These are phyloP conservation scores for Rhodosporidiobolus sp. DNA, from an alignment of 768 basidiomycete species.

Conservation along the genomic window DNA sequence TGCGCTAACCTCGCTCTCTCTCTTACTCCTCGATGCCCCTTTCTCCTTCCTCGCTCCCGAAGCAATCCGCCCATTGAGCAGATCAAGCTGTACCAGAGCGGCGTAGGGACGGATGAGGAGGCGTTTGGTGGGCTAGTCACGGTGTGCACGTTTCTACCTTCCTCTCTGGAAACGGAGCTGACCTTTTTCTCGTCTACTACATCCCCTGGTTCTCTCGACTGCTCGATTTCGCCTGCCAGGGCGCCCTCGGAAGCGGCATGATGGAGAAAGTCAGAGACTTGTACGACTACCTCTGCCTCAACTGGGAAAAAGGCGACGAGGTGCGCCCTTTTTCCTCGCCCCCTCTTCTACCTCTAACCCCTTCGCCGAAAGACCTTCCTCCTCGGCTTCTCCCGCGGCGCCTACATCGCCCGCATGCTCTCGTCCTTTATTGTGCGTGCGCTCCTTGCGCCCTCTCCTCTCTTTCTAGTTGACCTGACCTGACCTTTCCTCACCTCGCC, in stretches of 20 bases:
- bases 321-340: background rate
- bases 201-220: background rate
- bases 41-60: background rate
- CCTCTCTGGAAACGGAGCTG: background rate
- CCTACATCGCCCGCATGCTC: conserved; percentile 41
- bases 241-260: conserved; percentile 21
- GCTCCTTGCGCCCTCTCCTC: background rate
- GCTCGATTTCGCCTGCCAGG: background rate
- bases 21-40: too few species aligned
- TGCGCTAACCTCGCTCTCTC: too few species aligned
- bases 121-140: conserved; percentile 6
- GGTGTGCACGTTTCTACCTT: background rate
- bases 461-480: too few species aligned
- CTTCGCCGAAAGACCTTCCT: conserved; percentile 23
- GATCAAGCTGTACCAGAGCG: conserved; percentile 28
- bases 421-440: conserved; percentile 28
- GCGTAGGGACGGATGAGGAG: conserved; percentile 22
- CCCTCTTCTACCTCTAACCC: background rate
- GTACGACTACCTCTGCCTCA: conserved; percentile 19
- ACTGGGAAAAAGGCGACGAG: conserved; percentile 27
- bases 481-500: background rate
- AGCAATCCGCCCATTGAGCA: conserved; percentile 4
- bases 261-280: conserved; percentile 16
- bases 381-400: conserved; percentile 42
- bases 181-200: background rate